Conservation (phyloP, 192 early-diverging fungal species). For the Chytriomyces confervae region DNA sequence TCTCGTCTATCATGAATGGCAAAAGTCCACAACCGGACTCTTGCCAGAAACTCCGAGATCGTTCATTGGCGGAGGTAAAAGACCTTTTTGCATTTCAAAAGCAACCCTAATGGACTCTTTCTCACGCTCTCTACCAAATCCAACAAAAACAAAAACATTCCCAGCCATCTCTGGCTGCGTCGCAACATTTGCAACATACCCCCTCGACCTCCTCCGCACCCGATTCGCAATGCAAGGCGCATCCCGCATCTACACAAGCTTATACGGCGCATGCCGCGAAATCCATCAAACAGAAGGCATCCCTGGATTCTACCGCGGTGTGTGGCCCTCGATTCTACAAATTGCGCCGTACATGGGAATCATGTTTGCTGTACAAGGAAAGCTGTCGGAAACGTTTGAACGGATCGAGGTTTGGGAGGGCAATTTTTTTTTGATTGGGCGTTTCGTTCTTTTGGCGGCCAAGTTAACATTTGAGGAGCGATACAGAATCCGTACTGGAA, state of each 20-base stretch:
- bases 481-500: conserved; percentile 3
- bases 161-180: conserved; percentile 72
- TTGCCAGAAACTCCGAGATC: conserved; percentile 31
- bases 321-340: conserved; percentile 80
- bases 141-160: too few species aligned
- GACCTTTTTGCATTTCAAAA: neutral
- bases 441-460: neutral
- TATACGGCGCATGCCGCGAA: conserved; percentile 66
- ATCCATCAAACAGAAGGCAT: conserved; percentile 79
- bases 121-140: too few species aligned
- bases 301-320: conserved; percentile 83
- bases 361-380: conserved; percentile 82
- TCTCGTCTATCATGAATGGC: conserved; percentile 69
- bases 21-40: conserved; percentile 13
- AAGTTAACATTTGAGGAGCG: neutral
- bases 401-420: neutral
- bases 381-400: conserved; percentile 36
- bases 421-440: neutral
- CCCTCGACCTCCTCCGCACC: conserved; percentile 95
- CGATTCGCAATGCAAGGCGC: conserved; percentile 86
- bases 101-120: neutral
- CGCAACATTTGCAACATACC: conserved; percentile 86
- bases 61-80: conserved; percentile 71
- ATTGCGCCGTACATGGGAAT: conserved; percentile 97
- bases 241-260: conserved; percentile 68